Conservation (phyloP, 192 early-diverging fungal genomes). For the Podila minutissima region DNA sequence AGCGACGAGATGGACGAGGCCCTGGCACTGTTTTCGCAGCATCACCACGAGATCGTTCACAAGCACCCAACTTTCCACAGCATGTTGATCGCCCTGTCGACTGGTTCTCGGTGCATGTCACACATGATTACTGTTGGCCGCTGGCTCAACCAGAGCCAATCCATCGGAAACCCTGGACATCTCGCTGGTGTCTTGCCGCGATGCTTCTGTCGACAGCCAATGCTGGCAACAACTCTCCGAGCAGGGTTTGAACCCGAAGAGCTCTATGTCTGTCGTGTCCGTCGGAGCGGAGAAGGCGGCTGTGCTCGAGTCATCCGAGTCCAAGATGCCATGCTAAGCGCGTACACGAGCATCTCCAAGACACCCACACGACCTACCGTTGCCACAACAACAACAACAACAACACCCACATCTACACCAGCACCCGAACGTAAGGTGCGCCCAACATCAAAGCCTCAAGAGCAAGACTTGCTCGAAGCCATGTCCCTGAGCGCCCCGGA, state of each 20-base stretch:
- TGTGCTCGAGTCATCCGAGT: not conserved
- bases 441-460: not conserved
- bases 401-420: not conserved
- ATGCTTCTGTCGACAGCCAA: not conserved
- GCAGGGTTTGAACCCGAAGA: not conserved
- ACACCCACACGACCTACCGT: not conserved
- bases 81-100: not conserved
- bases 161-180: not conserved
- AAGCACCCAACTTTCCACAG: slow-evolving; percentile 3
- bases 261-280: not conserved
- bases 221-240: not conserved
- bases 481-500: not conserved
- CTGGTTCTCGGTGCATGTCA: not conserved
- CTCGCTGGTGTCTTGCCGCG: not conserved
- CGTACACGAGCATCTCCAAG: not conserved
- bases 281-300: not conserved
- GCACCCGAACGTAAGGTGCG: not conserved
- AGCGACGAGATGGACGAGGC: not conserved
- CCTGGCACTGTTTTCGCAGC: not conserved
- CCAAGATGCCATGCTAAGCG: not conserved
- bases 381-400: not conserved
- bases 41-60: not conserved
- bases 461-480: not conserved
- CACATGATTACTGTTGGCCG: not conserved
- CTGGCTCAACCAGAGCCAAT: not conserved